Evolutionary conservation across 202 grass and related monocot genomes (phyloP).

Genomic region (Digitaria exilis): DNA sequence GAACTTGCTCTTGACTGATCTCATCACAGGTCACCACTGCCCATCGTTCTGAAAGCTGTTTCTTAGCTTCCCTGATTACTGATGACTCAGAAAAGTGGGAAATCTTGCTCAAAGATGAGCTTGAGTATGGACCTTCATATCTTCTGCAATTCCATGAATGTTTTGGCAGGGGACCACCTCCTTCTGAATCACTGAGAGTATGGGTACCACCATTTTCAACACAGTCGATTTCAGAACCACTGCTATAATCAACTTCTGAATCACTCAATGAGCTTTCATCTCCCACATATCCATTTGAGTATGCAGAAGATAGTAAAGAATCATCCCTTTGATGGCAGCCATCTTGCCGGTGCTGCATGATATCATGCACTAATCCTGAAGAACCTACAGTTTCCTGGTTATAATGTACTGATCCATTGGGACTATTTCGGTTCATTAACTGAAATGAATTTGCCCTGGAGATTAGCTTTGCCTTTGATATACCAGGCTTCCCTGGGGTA

Average conservation of each 20-base stretch:
- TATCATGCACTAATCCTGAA: constrained; percentile 24
- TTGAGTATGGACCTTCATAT: constrained; percentile 58
- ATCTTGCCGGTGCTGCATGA: constrained; percentile 29
- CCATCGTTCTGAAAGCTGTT: constrained; percentile 82
- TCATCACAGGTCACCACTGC: constrained; percentile 58
- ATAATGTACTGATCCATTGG: constrained; percentile 18
- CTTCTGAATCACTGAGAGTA: constrained; percentile 59
- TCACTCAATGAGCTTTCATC: constrained; percentile 82
- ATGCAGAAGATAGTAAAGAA: constrained; percentile 65
- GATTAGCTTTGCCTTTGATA: constrained; percentile 41
- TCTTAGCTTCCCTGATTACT: constrained; percentile 79
- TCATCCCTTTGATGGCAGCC: constrained; percentile 51
- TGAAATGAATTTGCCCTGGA: constrained; percentile 43
- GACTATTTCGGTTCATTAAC: constrained; percentile 28
- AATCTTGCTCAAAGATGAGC: constrained; percentile 58
- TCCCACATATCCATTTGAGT: constrained; percentile 71
- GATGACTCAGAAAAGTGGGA: constrained; percentile 70
- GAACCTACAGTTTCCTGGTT: constrained; percentile 23
- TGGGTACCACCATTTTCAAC: constrained; percentile 44
- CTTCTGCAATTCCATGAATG: constrained; percentile 63
- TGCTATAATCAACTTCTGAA: constrained; percentile 48
- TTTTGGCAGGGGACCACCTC: constrained; percentile 49
- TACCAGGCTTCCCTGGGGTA: constrained; percentile 55
- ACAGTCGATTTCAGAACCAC: constrained; percentile 60
- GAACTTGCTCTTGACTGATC: constrained; percentile 42